phyloP scores from a whole-genome alignment of 1,139 yeast species.

The Yamadazyma epiphylla region DNA sequence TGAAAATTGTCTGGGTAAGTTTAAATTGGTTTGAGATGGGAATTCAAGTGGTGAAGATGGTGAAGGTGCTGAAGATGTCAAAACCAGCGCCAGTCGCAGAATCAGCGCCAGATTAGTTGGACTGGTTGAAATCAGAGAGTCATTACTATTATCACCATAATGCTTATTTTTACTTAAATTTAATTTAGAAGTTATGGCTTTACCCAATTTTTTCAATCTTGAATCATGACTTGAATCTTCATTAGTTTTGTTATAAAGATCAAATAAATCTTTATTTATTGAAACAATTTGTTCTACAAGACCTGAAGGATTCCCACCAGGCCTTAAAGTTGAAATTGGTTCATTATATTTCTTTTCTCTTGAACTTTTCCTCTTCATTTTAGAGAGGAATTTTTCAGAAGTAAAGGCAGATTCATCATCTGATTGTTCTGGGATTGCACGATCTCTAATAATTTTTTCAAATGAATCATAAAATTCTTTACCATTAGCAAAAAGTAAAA shows the following conservation, averaged over 20 bases:
- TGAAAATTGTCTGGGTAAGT: constrained; percentile 30
- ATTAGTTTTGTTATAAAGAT: background rate
- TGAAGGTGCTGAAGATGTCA: background rate
- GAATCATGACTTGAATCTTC: constrained; percentile 7
- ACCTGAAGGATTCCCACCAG: constrained; percentile 9
- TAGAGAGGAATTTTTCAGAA: constrained; percentile 4
- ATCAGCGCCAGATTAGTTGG: no score
- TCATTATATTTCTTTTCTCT: constrained; percentile 1
- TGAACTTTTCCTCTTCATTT: constrained; percentile 6
- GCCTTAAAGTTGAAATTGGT: constrained; percentile 13
- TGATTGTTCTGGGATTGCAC: constrained; percentile 2
- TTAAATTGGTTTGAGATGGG: constrained; percentile 14
- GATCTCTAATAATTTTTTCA: constrained; percentile 17
- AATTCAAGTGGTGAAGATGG: constrained; percentile 7
- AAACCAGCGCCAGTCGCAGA: no score
- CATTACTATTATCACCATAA: no score
- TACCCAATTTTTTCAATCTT: constrained; percentile 11
- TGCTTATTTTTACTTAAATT: background rate
- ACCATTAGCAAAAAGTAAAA: constrained; percentile 56
- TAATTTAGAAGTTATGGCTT: constrained; percentile 9
- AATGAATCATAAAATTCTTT: constrained; percentile 22
- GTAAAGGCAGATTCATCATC: constrained; percentile 1
- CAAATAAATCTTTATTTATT: constrained; percentile 7
- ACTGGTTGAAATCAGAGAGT: no score
- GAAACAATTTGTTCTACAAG: constrained; percentile 11